Evolutionary conservation across 2,329 filamentous ascomycete species (phyloP), one percentile per base, ranked within the genome.

Genomic region (Alternaria conjuncta): DNA sequence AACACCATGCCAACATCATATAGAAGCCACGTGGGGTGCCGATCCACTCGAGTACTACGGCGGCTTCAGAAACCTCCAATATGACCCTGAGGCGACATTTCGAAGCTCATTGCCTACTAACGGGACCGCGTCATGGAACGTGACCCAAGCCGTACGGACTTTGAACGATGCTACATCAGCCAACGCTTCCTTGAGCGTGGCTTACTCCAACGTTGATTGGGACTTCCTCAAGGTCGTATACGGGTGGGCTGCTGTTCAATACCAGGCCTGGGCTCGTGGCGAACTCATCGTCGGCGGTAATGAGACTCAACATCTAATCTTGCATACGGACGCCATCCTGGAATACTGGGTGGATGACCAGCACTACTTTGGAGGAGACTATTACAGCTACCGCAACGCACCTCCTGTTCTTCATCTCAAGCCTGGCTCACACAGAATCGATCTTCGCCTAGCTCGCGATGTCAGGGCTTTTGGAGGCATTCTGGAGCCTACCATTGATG

Each of bases 221-320:
- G 69, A 77, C 15, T 84, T 83, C 51, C 75, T 88, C 45, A 84
- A 85, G 65, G 75, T 80, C 12, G 77, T 88, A 12, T 88, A 89
- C 71, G 87, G 87, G 49, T 89, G 86, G 87, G 80, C 86, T 51
- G 85, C 85, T 18, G 76, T 86, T 12, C 87, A 89, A 69, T 88
- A 85, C 73, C 87, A 88, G 71, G 84, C 83, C 9, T 89, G 87
- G 87, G 81, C 82, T 25, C 81, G 86, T 53, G 86, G 87, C 36
- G 75, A 80, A 56, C 75, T 86, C n/a, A 72, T 75, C 18, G 74
- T 86, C 6, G 55, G 65, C 20, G 77, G 78, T 10, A 70, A 76
- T 26, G 70, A 76, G 26, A 71, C 73, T 18, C 75, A 75, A 41
- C 72, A 74, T 30, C 70, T 86, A 25, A 74, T 81, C 13, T 65